These are phyloP conservation scores for Arbutus unedo DNA, from an alignment of 148 eudicot genomes.

Conservation along the genomic window DNA sequence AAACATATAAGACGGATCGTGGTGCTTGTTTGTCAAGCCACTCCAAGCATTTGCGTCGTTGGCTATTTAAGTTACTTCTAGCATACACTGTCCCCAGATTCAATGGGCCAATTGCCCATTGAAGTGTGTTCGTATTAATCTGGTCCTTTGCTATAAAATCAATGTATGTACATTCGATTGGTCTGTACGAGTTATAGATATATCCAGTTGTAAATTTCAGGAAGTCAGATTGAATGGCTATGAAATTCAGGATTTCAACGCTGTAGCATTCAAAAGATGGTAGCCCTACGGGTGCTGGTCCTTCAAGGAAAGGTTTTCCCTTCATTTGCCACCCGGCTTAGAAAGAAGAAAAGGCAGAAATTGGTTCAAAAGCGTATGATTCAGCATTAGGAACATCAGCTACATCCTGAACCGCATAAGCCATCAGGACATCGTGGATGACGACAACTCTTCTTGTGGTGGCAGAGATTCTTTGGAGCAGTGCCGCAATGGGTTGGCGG, in stretches of 20 bases:
- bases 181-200: constrained; percentile 28
- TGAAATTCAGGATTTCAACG: constrained; percentile 11
- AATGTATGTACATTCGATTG: constrained; percentile 27
- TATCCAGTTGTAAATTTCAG: constrained; percentile 20
- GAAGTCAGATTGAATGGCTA: not conserved
- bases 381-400: too few relatives aligned
- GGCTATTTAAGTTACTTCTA: not conserved
- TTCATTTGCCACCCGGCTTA: too few relatives aligned
- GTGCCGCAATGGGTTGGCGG: too few relatives aligned
- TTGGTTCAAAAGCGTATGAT: too few relatives aligned
- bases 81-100: not conserved
- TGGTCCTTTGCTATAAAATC: constrained; percentile 24
- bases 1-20: not conserved
- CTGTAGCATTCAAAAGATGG: constrained; percentile 20
- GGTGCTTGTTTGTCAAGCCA: constrained; percentile 6
- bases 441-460: too few relatives aligned
- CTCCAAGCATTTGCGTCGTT: constrained; percentile 6
- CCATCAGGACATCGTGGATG: too few relatives aligned
- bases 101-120: too few relatives aligned
- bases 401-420: too few relatives aligned
- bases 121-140: constrained; percentile 2
- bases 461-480: too few relatives aligned
- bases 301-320: too few relatives aligned
- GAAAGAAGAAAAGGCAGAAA: too few relatives aligned
- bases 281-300: too few relatives aligned